A percentile compares a stretch with the other conserved stretches of the same genome.
These are phyloP conservation scores for Podospora pseudocomata DNA, from an alignment of 495 filamentous ascomycete species.

Conservation along the genomic window DNA sequence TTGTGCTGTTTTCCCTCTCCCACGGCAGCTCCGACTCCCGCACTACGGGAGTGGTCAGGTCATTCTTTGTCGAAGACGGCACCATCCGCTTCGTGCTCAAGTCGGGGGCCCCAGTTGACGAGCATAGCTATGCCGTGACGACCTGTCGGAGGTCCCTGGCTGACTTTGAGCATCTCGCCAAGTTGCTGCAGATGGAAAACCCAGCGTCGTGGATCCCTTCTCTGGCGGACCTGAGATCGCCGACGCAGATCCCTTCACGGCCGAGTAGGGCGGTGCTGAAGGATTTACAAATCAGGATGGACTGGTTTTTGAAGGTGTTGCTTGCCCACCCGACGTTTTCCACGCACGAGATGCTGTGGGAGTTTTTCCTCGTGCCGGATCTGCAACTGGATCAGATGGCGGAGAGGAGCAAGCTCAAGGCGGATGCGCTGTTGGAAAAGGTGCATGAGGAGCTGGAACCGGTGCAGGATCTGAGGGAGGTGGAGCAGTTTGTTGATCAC, in stretches of 20 bases:
- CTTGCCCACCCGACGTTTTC: constrained; percentile 89
- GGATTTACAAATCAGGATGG: constrained; percentile 82
- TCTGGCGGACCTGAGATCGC: constrained; percentile 72
- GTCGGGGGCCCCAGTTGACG: constrained; percentile 68
- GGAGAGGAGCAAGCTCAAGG: constrained; percentile 81
- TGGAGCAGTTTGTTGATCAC: constrained; percentile 86
- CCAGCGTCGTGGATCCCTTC: constrained; percentile 92
- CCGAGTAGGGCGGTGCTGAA: constrained; percentile 83
- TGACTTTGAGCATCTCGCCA: constrained; percentile 89
- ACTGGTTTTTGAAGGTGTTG: constrained; percentile 81
- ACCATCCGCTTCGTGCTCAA: constrained; percentile 92
- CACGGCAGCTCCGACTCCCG: constrained; percentile 65
- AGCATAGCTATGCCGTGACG: constrained; percentile 79
- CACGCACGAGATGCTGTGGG: constrained; percentile 97
- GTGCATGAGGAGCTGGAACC: constrained; percentile 84
- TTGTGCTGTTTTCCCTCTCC: constrained; percentile 74
- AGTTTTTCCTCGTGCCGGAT: constrained; percentile 97
- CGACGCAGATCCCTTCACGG: constrained; percentile 88
- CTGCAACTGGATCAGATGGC: constrained; percentile 86
- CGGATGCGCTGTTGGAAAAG: constrained; percentile 73
- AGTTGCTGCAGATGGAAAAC: constrained; percentile 84
- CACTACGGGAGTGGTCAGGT: constrained; percentile 90
- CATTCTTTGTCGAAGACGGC: constrained; percentile 96
- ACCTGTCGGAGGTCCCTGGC: constrained; percentile 85
- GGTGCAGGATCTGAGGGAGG: constrained; percentile 80